Percentiles rank a stretch among this genome's conserved stretches.
phyloP scores from a whole-genome alignment of 306 rosid species.

The Benincasa hispida region DNA sequence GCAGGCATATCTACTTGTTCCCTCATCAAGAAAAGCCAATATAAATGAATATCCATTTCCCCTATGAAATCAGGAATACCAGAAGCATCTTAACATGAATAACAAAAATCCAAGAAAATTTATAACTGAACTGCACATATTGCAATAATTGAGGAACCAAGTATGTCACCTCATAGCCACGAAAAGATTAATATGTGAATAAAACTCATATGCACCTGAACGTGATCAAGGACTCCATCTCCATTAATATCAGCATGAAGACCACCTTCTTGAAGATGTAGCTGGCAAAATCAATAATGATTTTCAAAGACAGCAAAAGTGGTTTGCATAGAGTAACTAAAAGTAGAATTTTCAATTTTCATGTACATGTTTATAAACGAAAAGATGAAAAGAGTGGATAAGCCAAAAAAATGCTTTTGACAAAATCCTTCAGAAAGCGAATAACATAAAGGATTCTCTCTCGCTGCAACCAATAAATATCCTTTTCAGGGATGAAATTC shows the following conservation, averaged over 20 bases:
- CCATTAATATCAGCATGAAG: constrained; percentile 98
- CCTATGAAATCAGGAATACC: neutral
- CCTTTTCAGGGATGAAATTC: neutral
- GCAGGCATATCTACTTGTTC: neutral
- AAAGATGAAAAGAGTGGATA: neutral
- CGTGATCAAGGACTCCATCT: constrained; percentile 98
- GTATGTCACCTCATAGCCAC: neutral
- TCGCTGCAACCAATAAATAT: neutral
- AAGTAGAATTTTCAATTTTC: neutral
- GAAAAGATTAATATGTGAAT: neutral
- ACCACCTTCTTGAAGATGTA: constrained; percentile 96
- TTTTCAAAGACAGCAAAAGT: constrained; percentile 1
- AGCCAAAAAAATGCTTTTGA: neutral
- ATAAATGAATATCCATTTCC: neutral
- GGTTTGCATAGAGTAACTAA: neutral
- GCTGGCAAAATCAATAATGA: constrained; percentile 37
- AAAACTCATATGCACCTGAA: constrained; percentile 51
- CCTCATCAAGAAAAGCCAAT: neutral
- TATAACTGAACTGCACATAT: neutral
- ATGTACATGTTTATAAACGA: neutral
- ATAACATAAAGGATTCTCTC: neutral
- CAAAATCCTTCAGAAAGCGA: neutral
- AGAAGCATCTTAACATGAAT: neutral
- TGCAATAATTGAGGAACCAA: neutral
- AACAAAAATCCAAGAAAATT: neutral